Evolutionary conservation across 495 filamentous ascomycete species (phyloP).

Genomic region (Letharia lupina): DNA sequence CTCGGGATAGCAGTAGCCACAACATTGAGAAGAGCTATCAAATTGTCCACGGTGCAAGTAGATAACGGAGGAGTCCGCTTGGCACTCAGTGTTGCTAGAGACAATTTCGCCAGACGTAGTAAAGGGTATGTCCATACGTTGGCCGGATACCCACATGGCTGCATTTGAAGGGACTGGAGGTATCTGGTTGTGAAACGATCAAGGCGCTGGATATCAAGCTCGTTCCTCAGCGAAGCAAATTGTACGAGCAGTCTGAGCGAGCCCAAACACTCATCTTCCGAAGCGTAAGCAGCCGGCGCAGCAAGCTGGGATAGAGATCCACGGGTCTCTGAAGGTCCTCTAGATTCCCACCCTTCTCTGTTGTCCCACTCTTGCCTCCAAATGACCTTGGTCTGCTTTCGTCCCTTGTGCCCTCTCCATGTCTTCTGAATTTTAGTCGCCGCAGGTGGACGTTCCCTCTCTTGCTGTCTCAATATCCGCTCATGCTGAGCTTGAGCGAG

Average conservation of each 20-base stretch:
- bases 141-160: conserved; percentile 36
- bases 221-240: conserved; percentile 37
- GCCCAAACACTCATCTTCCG: conserved; percentile 38
- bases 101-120: conserved; percentile 39
- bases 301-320: not conserved
- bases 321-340: conserved; percentile 7
- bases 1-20: conserved; percentile 40
- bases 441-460: conserved; percentile 70
- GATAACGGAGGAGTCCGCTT: conserved; percentile 27
- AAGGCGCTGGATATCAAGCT: conserved; percentile 37
- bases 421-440: conserved; percentile 64
- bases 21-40: conserved; percentile 35
- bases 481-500: conserved; percentile 81
- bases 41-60: conserved; percentile 26
- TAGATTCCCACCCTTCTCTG: conserved; percentile 28
- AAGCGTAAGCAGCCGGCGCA: conserved; percentile 32
- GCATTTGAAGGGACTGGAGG: conserved; percentile 33
- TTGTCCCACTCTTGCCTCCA: conserved; percentile 67
- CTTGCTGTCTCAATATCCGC: conserved; percentile 67
- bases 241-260: conserved; percentile 44
- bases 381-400: conserved; percentile 45
- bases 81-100: conserved; percentile 36
- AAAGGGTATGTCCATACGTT: conserved; percentile 43
- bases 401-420: conserved; percentile 72
- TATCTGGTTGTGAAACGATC: conserved; percentile 40